phyloP scores from a whole-genome alignment of 2,329 filamentous ascomycete species.

The Leptographium radiaticola region DNA sequence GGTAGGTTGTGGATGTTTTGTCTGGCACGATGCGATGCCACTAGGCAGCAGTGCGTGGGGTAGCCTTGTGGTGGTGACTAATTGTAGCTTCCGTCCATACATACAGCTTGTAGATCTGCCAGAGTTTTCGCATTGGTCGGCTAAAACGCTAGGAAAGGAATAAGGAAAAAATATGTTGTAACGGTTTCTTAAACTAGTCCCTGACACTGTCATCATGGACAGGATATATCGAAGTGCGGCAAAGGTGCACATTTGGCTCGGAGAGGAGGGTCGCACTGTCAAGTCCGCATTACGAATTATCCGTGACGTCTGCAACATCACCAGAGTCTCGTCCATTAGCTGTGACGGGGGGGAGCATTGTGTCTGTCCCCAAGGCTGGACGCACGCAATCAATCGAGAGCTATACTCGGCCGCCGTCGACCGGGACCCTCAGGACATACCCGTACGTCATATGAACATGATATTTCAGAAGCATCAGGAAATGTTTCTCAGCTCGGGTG shows the following conservation, averaged over 20 bases:
- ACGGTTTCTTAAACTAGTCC: too few species aligned
- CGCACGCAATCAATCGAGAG: neutral
- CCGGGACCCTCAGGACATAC: neutral
- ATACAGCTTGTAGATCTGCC: too few species aligned
- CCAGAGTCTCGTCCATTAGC: neutral
- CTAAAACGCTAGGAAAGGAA: too few species aligned
- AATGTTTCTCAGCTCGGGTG: neutral
- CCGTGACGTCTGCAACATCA: neutral
- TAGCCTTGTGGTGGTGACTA: too few species aligned
- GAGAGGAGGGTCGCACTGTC: neutral
- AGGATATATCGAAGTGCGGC: slow-evolving; percentile 4
- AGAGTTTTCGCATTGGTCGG: too few species aligned
- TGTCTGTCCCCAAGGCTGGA: neutral
- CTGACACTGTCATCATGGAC: slow-evolving; percentile 2
- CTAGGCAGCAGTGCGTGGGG: too few species aligned
- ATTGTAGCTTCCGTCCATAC: too few species aligned
- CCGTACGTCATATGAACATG: neutral
- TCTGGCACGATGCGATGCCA: too few species aligned
- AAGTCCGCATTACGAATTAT: neutral
- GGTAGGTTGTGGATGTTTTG: too few species aligned
- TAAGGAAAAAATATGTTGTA: too few species aligned
- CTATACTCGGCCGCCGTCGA: neutral
- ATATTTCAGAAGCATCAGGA: neutral
- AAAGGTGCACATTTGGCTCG: slow-evolving; percentile 6
- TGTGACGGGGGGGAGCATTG: neutral